These are phyloP conservation scores for Fusarium transvaalense DNA, from an alignment of 2,329 filamentous ascomycete species.

Conservation along the genomic window DNA sequence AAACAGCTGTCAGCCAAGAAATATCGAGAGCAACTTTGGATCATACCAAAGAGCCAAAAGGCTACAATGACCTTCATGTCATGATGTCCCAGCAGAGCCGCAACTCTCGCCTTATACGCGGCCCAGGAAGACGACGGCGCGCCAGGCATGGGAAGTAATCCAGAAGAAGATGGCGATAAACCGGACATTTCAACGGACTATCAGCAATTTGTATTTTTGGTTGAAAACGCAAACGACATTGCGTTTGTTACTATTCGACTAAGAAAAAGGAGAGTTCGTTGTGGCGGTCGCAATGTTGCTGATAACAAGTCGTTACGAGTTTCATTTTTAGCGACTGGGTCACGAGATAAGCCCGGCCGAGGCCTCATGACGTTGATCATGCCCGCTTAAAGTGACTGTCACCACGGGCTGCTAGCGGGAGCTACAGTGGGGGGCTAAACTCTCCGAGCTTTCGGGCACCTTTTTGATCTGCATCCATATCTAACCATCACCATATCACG, in stretches of 20 bases:
- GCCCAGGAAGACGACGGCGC: constrained; percentile 76
- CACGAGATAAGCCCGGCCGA: constrained; percentile 30
- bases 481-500: constrained; percentile 4
- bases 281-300: constrained; percentile 8
- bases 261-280: too few species aligned
- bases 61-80: constrained; percentile 80
- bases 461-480: neutral
- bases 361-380: constrained; percentile 46
- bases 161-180: constrained; percentile 57
- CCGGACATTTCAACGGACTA: constrained; percentile 50
- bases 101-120: constrained; percentile 76
- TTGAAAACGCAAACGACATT: constrained; percentile 22
- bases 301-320: constrained; percentile 20
- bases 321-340: constrained; percentile 23
- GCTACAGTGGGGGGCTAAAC: constrained; percentile 14
- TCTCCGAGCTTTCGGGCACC: constrained; percentile 18
- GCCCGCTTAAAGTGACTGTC: constrained; percentile 5
- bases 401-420: constrained; percentile 18
- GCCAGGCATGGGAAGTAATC: constrained; percentile 69
- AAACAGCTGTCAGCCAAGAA: constrained; percentile 19
- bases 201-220: neutral
- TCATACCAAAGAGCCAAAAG: constrained; percentile 93
- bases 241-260: neutral
- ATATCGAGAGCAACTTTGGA: rapidly evolving
- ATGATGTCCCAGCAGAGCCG: constrained; percentile 72